Evolutionary conservation across 1,284 basidiomycete genomes (phyloP).

Genomic region (Mycena citricolor): DNA sequence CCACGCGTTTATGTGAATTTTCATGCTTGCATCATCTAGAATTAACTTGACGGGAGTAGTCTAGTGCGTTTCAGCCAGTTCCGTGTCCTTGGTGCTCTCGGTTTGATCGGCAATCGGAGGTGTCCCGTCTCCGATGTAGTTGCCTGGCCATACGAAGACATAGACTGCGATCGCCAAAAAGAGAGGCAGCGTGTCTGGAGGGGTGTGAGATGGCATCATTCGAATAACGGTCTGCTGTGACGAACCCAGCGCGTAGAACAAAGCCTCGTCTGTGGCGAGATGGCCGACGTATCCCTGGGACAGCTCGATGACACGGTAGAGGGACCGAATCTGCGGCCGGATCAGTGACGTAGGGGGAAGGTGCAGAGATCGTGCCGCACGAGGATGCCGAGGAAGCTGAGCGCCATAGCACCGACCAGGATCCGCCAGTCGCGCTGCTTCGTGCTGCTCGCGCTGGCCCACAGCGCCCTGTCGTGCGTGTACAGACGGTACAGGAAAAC

Average conservation of each 20-base stretch:
- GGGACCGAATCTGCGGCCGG: slow-evolving; percentile 55
- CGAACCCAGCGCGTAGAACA: slow-evolving; percentile 56
- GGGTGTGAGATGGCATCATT: too few relatives aligned
- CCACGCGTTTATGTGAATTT: too few relatives aligned
- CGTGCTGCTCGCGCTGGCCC: slow-evolving; percentile 39
- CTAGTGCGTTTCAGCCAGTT: too few relatives aligned
- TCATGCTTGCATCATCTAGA: too few relatives aligned
- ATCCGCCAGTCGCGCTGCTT: slow-evolving; percentile 59
- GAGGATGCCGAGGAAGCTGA: slow-evolving; percentile 69
- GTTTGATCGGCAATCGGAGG: too few relatives aligned
- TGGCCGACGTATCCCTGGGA: slow-evolving; percentile 63
- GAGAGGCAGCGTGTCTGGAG: slow-evolving; percentile 58
- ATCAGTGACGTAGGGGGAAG: background rate
- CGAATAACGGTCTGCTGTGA: too few relatives aligned
- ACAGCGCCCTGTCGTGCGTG: slow-evolving; percentile 45
- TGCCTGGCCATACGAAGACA: slow-evolving; percentile 59
- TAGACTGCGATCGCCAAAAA: slow-evolving; percentile 59
- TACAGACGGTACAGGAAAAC: slow-evolving; percentile 58
- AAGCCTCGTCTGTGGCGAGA: slow-evolving; percentile 58
- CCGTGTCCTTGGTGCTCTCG: too few relatives aligned
- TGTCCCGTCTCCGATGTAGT: slow-evolving; percentile 42
- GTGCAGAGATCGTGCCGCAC: slow-evolving; percentile 35
- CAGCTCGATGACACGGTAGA: slow-evolving; percentile 67
- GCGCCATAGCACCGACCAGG: slow-evolving; percentile 49
- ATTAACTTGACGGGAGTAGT: too few relatives aligned